Base-by-base conservation (phyloP, 2,329 filamentous ascomycete species). In the Catunica adiposa region DNA sequence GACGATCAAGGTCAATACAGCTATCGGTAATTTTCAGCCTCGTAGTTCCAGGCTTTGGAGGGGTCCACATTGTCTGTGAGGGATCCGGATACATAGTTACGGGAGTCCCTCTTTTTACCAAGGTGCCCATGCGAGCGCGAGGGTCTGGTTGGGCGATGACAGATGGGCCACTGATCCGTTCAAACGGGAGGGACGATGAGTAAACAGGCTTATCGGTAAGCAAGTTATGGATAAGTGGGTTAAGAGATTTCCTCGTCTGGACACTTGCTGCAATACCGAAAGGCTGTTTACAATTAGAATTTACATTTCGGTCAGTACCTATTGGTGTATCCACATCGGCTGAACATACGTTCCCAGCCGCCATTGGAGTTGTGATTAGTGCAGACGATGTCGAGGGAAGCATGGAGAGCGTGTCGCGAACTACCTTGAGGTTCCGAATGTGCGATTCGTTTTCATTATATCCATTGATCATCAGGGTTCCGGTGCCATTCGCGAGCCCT, bases 161-260 rank as follows among this genome's bases (percentile, higher is more conserved):
- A 20, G 54, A 42, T 4, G 58, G 55, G 25, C 53, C 40, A 56
- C 67, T 70, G 31, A 88, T 76, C 51, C 86, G 77, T 42, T 82
- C 78, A 5, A 82, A 75, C 0, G 92, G 92, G 0, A 98, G 73
- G 0, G 92, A 98, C 1, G 92, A 92, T 1, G 92, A 97, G 61
- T 89, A 84, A 14, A 89, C 78, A 0, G 92, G 90, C 64, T 95
- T 94, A 69, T 98, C 92, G 1, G 92, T 98, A 8, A 98, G 76
- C 1, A 98, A 79, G 63, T 96, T 97, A 68, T 98, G 89, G 48
- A 98, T 92, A 1, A 98, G 73, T 0, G 89, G 89, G 63, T 98
- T 98, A 63, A 77, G 75, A 56, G 71, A 73, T 50, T 70, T 71
- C 57, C 77, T 70, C 0, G 77, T 80, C 22, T 54, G 57, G 3